These are phyloP conservation scores for Penicillium mononematosum DNA, from an alignment of 495 filamentous ascomycete species.

Conservation along the genomic window DNA sequence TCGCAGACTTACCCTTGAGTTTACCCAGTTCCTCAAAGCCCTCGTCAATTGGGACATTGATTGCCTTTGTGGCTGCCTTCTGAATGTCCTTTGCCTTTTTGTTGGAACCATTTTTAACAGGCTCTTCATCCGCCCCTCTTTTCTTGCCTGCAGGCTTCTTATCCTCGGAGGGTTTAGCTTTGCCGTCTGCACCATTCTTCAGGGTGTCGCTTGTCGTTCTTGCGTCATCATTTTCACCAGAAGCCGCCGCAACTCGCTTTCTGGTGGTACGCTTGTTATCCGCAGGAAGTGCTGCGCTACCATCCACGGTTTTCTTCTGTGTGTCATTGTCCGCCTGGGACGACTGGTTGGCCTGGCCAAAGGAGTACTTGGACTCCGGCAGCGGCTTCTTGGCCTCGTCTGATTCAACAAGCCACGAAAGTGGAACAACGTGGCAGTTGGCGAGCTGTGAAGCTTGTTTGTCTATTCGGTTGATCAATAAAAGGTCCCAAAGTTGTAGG, in stretches of 20 bases:
- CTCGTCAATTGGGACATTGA: constrained; percentile 55
- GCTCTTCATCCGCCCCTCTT: constrained; percentile 23
- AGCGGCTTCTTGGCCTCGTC: constrained; percentile 41
- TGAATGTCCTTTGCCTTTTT: constrained; percentile 48
- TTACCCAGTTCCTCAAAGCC: constrained; percentile 15
- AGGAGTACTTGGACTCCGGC: constrained; percentile 40
- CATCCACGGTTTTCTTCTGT: not conserved
- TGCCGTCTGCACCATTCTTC: constrained; percentile 13
- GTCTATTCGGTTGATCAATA: constrained; percentile 35
- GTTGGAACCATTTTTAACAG: constrained; percentile 2
- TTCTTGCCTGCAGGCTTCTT: constrained; percentile 17
- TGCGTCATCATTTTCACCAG: not conserved
- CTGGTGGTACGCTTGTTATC: not conserved
- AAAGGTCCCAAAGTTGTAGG: not conserved
- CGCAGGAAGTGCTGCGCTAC: not conserved
- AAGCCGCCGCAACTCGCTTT: not conserved
- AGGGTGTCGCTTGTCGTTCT: constrained; percentile 6
- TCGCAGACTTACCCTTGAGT: constrained; percentile 16
- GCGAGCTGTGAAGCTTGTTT: constrained; percentile 44
- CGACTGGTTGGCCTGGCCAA: constrained; percentile 14
- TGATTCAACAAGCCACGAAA: constrained; percentile 63
- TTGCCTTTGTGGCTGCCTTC: constrained; percentile 36
- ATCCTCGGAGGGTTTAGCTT: constrained; percentile 8
- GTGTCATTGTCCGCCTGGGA: not conserved
- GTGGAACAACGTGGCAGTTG: constrained; percentile 55